These are phyloP conservation scores for Aureobasidium musti DNA, from an alignment of 2,329 filamentous ascomycete genomes.

Conservation along the genomic window DNA sequence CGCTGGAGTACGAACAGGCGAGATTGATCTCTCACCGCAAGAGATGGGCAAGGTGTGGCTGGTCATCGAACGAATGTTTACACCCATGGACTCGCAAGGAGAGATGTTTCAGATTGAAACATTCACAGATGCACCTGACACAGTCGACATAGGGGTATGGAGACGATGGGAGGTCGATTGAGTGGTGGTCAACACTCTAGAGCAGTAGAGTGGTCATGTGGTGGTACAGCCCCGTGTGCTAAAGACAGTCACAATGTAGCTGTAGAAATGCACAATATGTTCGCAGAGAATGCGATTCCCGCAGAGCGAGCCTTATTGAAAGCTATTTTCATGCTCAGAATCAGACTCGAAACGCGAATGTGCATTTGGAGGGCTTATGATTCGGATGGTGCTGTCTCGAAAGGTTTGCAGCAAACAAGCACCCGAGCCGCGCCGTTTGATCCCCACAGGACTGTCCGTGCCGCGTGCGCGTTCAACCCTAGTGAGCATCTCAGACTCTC, in stretches of 20 bases:
- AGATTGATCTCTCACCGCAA: constrained; percentile 73
- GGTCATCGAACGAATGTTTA: constrained; percentile 77
- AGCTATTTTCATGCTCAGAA: too few relatives aligned
- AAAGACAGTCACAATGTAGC: too few relatives aligned
- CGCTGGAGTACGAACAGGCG: constrained; percentile 65
- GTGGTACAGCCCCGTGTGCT: neutral
- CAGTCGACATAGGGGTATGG: constrained; percentile 50
- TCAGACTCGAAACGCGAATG: too few relatives aligned
- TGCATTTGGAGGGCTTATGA: too few relatives aligned
- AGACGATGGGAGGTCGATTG: constrained; percentile 46
- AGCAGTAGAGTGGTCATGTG: neutral
- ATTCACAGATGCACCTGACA: constrained; percentile 49
- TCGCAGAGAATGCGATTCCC: too few relatives aligned
- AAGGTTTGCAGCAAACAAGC: constrained; percentile 9
- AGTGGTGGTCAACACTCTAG: neutral
- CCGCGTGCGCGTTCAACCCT: constrained; percentile 4
- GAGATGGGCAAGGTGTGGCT: constrained; percentile 57
- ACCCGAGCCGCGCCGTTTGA: neutral
- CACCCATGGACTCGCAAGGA: constrained; percentile 49
- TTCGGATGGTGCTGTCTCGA: neutral
- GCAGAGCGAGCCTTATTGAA: too few relatives aligned
- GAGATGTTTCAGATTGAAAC: constrained; percentile 56
- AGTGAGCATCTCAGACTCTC: neutral
- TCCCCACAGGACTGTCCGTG: constrained; percentile 9
- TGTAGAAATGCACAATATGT: too few relatives aligned